Percentiles rank a stretch among this genome's conserved stretches.
Evolutionary conservation across 805 yeast genomes (phyloP).

Genomic region (Saccharomycopsis olivae): DNA sequence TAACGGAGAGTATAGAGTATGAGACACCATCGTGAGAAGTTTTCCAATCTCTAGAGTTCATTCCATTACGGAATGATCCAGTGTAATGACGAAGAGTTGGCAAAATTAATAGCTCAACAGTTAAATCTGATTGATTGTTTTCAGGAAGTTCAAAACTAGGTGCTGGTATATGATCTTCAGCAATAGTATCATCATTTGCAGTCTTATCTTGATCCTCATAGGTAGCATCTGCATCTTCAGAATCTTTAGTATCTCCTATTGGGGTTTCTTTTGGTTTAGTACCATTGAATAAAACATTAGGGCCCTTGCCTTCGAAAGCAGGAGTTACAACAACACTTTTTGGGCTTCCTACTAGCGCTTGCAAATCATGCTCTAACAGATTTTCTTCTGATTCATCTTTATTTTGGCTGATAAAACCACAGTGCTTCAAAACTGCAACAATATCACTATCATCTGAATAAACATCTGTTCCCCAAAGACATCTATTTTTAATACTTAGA

Average conservation of each 20-base stretch:
- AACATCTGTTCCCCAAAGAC: constrained; percentile 82
- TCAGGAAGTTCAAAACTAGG: neutral
- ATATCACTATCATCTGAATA: constrained; percentile 93
- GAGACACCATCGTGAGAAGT: constrained; percentile 73
- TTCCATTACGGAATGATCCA: constrained; percentile 57
- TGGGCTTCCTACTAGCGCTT: constrained; percentile 21
- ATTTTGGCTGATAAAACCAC: constrained; percentile 46
- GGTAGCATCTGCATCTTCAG: neutral
- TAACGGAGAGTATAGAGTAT: constrained; percentile 45
- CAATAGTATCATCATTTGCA: neutral
- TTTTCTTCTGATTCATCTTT: constrained; percentile 18
- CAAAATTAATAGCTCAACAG: constrained; percentile 35
- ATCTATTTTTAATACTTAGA: constrained; percentile 6
- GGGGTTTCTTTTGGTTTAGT: too few relatives aligned
- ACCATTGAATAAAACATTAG: neutral
- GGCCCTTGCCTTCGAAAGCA: neutral
- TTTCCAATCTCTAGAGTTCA: constrained; percentile 69
- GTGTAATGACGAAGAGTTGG: constrained; percentile 58
- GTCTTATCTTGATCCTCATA: neutral
- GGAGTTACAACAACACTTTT: constrained; percentile 18
- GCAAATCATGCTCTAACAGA: constrained; percentile 24
- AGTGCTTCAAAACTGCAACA: constrained; percentile 61
- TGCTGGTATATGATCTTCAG: neutral
- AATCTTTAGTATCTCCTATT: too few relatives aligned
- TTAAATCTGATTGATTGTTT: constrained; percentile 24